Evolutionary conservation across 495 filamentous ascomycete species (phyloP), one percentile per base, ranked within the genome.

Genomic region (Aspergillus avenaceus): DNA sequence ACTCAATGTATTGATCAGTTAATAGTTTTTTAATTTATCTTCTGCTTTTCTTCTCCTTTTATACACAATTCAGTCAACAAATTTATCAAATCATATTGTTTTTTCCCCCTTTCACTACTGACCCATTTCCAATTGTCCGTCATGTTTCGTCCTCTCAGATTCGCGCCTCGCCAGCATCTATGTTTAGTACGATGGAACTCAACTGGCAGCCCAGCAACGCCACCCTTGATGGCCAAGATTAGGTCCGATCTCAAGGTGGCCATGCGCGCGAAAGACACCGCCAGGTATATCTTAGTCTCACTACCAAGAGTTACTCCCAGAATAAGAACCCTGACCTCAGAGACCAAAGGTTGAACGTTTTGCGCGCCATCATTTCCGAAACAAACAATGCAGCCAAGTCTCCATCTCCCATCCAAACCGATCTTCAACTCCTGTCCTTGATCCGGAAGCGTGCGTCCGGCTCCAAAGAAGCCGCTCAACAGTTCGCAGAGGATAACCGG

Each of bases 311-410:
- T 11, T 37, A 24, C n/a, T 5, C 9, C 19, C 25, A 38, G 16
- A 3, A n/a, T 11, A 18, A 38, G 6, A 8, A 26, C 50, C 55
- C 14, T 61, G 27, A 8, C 13, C 8, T 14, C 22, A 27, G 12
- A 9, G 12, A 12, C 27, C 14, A 21, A 34, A 81, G 76, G 51
- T 55, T 80, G 12, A 77, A 80, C 54, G 82, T 85, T 23, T 70
- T 87, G 14, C 79, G 82, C 37, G 67, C 75, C 31, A 49, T 86
- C 45, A 74, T 86, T 34, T 76, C 83, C 41, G 81, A 84, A 50
- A 77, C 80, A 47, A 85, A 82, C 49, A 84, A 83, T 52, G 70
- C 78, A 8, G 74, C 77, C 37, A 86, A 85, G 65, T 78, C 82
- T 14, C 54, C 74, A 18, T 74, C 67, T 11, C 82, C 81, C 8